These are phyloP conservation scores for Brassica napus DNA, from an alignment of 345 rosid genomes.

Conservation along the genomic window DNA sequence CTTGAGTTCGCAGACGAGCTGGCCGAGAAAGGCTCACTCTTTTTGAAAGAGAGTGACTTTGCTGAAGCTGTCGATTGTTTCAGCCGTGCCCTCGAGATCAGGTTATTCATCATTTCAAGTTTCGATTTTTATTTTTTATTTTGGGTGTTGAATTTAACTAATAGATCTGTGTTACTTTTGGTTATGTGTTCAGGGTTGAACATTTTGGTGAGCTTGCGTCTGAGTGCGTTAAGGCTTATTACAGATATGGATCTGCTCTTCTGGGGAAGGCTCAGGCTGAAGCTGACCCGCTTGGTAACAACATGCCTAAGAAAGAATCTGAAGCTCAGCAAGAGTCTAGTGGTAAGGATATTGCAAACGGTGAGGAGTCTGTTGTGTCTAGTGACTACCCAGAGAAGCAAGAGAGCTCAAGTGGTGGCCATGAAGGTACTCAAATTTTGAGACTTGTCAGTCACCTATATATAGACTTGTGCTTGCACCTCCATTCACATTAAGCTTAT, in stretches of 20 bases:
- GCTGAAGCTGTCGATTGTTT: conserved; percentile 85
- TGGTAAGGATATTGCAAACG: conserved; percentile 42
- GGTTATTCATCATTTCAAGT: conserved; percentile 41
- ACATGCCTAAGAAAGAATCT: conserved; percentile 58
- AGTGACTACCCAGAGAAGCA: conserved; percentile 45
- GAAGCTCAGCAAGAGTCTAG: neutral
- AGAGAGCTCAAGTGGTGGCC: conserved; percentile 50
- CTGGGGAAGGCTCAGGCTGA: conserved; percentile 89
- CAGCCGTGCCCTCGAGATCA: conserved; percentile 91
- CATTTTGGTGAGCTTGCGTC: conserved; percentile 71
- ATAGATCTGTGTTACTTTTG: neutral
- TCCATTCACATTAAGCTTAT: too few relatives aligned
- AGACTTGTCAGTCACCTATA: neutral
- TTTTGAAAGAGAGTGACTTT: conserved; percentile 61
- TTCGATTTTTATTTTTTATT: too few relatives aligned
- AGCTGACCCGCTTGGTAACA: conserved; percentile 75
- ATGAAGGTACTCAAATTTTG: conserved; percentile 38
- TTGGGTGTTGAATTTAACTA: too few relatives aligned
- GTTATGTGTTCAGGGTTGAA: conserved; percentile 52
- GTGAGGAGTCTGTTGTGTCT: conserved; percentile 54
- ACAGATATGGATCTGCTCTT: conserved; percentile 77
- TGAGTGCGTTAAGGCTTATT: conserved; percentile 72
- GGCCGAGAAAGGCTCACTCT: conserved; percentile 57
- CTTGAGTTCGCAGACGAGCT: conserved; percentile 67
- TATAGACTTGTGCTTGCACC: neutral